These are phyloP conservation scores for Cyberlindnera misumaiensis DNA, from an alignment of 805 yeast species.

Conservation along the genomic window DNA sequence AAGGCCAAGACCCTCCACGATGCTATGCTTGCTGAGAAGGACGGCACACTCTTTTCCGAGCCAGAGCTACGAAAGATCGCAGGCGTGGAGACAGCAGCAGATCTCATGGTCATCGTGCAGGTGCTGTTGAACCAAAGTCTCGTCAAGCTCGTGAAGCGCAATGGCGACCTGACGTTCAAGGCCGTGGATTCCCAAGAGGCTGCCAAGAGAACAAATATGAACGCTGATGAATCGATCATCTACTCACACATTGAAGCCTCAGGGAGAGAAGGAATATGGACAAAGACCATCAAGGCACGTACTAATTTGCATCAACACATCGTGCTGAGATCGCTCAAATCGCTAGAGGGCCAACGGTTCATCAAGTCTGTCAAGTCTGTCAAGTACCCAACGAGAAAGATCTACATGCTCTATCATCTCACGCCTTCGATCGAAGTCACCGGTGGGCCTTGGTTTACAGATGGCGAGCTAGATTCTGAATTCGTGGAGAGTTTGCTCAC, in stretches of 20 bases:
- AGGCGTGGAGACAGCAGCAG: slow-evolving; percentile 34
- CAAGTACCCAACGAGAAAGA: slow-evolving; percentile 88
- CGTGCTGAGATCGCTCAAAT: slow-evolving; percentile 76
- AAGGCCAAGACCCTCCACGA: slow-evolving; percentile 41
- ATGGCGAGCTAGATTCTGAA: slow-evolving; percentile 88
- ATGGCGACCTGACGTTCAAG: slow-evolving; percentile 64
- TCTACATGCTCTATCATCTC: slow-evolving; percentile 88
- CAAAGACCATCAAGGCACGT: slow-evolving; percentile 80
- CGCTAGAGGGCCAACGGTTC: slow-evolving; percentile 70
- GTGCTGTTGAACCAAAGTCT: slow-evolving; percentile 50
- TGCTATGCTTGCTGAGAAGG: slow-evolving; percentile 49
- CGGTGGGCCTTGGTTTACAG: slow-evolving; percentile 99
- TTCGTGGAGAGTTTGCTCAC: slow-evolving; percentile 79
- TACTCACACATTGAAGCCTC: slow-evolving; percentile 88
- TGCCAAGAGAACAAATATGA: slow-evolving; percentile 66
- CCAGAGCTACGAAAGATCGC: slow-evolving; percentile 53
- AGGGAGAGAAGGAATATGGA: slow-evolving; percentile 95
- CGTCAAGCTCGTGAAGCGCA: slow-evolving; percentile 61
- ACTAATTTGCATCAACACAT: slow-evolving; percentile 89
- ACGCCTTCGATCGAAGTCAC: slow-evolving; percentile 95
- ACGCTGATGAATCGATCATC: slow-evolving; percentile 82
- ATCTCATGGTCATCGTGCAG: slow-evolving; percentile 43
- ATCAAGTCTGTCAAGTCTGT: slow-evolving; percentile 89
- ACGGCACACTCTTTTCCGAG: slow-evolving; percentile 54
- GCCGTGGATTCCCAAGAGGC: slow-evolving; percentile 74